Base-by-base conservation (phyloP, 257 asterid genomes). In the Jaltomata sinuosa region DNA sequence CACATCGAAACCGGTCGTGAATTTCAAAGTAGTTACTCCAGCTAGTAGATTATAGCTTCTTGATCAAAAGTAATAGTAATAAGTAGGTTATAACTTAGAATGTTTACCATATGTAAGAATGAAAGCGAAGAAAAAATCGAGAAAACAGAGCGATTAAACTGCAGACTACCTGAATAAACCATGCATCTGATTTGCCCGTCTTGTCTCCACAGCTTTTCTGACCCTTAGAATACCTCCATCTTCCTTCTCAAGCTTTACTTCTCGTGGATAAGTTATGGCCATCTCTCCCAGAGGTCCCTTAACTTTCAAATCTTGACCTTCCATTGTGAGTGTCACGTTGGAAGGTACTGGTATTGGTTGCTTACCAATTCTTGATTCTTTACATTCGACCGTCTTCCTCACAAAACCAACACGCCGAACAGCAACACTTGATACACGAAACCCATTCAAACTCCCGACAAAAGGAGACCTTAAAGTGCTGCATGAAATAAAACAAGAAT, bases 141-240 rank as follows among this genome's bases (percentile, higher is more conserved):
- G 57, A 72, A 25, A 42, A 72, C 80, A 22, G n/a, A 0, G 3
- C 5, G 3, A 72, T 22, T 14, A 45, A 45, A 74, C 57, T 22
- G 57, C 57, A 42, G 57, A 76, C 4, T 84, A 93, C 99, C 99
- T 93, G 90, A 96, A 96, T 76, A 96, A 90, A 55, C 99, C 99
- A 55, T 96, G 99, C 99, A 96, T 96, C 88, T 96, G 94, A 86
- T 96, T 96, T 59, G 98, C 99, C 87, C 96, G 89, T 90, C 98
- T 91, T 0, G 98, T 93, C 81, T 94, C 99, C 32, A 87, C 84
- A 0, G 95, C 89, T 89, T 93, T 96, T 85, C 84, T 90, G 89
- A 96, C 97, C 87, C 88, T 90, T 61, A 96, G 97, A 79, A 81
- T 8, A 9, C 97, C 98, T n/a, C 93, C 77, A 0, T 93, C 99